Base-by-base conservation (phyloP, 2,329 filamentous ascomycete species). In the Penicillium olsonii region DNA sequence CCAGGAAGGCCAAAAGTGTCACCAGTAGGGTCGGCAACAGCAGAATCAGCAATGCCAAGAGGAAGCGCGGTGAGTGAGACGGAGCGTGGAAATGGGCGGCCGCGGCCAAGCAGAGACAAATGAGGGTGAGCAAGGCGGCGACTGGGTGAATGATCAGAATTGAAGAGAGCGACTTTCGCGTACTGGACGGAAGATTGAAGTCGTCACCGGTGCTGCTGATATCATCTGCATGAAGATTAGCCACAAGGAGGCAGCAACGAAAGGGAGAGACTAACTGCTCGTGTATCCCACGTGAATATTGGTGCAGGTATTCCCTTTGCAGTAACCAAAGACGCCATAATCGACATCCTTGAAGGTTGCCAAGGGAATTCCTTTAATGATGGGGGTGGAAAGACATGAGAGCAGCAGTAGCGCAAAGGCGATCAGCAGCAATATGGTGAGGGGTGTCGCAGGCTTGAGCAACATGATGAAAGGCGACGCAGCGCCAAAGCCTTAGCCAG, bases 261-360 rank as follows among this genome's bases (percentile, higher is more conserved):
- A 45, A 49, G 50, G 53, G 50, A 48, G 45, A 46, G 35, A 79
- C 85, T 62, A 77, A 96, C 91, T 82, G 59, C 86, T 87, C 66
- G 87, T 84, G 73, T 97, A 99, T 67, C 92, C 94, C 62, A 99
- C 82, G 67, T 87, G 82, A 57, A 92, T 83, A 34, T 78, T 76
- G 63, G 83, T 88, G 72, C 94, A 97, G 50, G 72, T 65, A 54
- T 68, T 70, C 33, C 74, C 76, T 57, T 84, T 79, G 72, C 94
- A 99, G 64, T 84, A 95, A 20, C 94, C 94, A 75, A 97, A 92
- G 41, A 97, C 92, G 41, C 94, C 94, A 77, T 95, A 96, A 59
- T 85, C 85, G 60, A 89, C 83, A 62, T 87, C 85, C 35, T 85
- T 75, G 66, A 85, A 92, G 44, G 83, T 85, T 31, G 88, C 92